Percentiles rank a stretch among this genome's conserved stretches.
These are phyloP conservation scores for Sporisorium iseilematis-ciliati DNA, from an alignment of 1,284 basidiomycete species.

Conservation along the genomic window DNA sequence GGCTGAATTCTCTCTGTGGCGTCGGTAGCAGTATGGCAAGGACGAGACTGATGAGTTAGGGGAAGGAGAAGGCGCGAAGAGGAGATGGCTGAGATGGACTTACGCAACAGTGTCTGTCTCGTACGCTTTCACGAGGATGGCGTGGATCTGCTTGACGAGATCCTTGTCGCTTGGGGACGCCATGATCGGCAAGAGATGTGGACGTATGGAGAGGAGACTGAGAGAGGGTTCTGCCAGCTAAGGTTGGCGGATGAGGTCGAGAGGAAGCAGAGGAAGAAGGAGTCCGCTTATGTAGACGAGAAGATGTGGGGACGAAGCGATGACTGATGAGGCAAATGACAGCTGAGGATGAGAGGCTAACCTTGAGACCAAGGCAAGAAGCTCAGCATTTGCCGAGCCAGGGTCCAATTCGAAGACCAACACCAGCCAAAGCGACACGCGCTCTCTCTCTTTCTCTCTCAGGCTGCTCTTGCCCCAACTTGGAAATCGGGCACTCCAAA, in stretches of 20 bases:
- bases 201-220: neutral
- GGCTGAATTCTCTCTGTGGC: slow-evolving; percentile 25
- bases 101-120: slow-evolving; percentile 19
- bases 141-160: slow-evolving; percentile 22
- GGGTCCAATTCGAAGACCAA: slow-evolving; percentile 29
- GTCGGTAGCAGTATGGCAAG: neutral
- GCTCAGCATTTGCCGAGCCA: slow-evolving; percentile 22
- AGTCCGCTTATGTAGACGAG: neutral
- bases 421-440: slow-evolving; percentile 6
- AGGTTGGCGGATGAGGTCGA: neutral
- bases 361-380: neutral
- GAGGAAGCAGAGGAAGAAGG: neutral
- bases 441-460: neutral
- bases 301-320: neutral
- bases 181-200: slow-evolving; percentile 11
- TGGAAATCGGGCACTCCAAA: neutral
- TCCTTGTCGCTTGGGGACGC: slow-evolving; percentile 23
- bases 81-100: slow-evolving; percentile 1
- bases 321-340: neutral
- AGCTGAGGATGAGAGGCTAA: neutral
- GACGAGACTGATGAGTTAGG: too few relatives aligned
- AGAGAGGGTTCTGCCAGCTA: neutral
- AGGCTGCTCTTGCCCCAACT: too few relatives aligned
- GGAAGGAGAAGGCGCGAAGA: neutral
- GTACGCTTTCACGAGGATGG: slow-evolving; percentile 25